These are phyloP conservation scores for Aspergillus alliaceus DNA, from an alignment of 2,329 filamentous ascomycete genomes.

Conservation along the genomic window DNA sequence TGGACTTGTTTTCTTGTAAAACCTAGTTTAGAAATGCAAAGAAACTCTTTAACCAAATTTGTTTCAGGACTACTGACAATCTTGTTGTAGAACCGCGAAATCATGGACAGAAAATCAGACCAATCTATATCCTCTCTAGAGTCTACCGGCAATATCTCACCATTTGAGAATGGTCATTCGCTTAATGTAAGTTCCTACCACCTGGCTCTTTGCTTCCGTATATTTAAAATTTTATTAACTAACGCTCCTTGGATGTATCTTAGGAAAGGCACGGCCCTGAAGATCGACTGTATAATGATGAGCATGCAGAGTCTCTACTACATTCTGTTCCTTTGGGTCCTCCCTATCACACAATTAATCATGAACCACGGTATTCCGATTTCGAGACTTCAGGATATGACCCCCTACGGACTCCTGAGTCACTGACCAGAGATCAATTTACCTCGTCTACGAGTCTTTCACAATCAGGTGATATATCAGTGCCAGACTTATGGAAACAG, in stretches of 20 bases:
- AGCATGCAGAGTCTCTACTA: neutral
- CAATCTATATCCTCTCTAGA: neutral
- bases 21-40: neutral
- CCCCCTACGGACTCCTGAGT: neutral
- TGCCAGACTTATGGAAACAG: neutral
- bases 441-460: too few relatives aligned
- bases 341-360: neutral
- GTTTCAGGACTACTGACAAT: neutral
- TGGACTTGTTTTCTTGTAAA: neutral
- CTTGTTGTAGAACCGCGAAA: neutral
- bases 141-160: neutral
- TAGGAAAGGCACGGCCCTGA: neutral
- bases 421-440: neutral
- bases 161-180: neutral
- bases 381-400: neutral
- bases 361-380: neutral
- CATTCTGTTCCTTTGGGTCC: neutral
- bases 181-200: neutral
- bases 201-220: neutral
- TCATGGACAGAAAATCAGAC: neutral
- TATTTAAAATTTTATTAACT: neutral
- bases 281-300: neutral
- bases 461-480: neutral
- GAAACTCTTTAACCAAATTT: neutral
- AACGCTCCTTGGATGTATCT: neutral